A percentile compares a stretch with the other conserved stretches of the same genome.
phyloP scores from a whole-genome alignment of 495 filamentous ascomycete genomes.

The Bryoglossum gracile region DNA sequence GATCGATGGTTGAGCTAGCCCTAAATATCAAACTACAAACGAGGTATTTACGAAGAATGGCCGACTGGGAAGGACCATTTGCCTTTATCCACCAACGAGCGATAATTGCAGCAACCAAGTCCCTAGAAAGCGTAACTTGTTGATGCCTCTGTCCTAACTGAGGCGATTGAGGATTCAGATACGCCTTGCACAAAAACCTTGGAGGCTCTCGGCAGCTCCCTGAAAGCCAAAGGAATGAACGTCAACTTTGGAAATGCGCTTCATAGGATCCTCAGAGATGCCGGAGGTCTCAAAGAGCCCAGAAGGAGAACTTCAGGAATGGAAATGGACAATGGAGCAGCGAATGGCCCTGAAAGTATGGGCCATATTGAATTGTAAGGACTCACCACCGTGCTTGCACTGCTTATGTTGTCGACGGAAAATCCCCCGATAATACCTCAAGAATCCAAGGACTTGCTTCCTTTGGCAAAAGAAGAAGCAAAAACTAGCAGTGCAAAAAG shows the following conservation, averaged over 20 bases:
- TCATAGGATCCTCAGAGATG: not conserved
- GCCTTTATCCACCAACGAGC: conserved; percentile 2
- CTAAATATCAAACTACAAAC: not conserved
- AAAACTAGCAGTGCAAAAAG: too few relatives aligned
- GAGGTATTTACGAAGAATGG: conserved; percentile 1
- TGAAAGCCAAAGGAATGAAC: not conserved
- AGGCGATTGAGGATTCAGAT: not conserved
- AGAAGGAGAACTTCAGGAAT: too few relatives aligned
- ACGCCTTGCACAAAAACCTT: not conserved
- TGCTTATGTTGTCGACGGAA: not conserved
- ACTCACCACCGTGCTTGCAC: not conserved
- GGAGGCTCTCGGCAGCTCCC: not conserved
- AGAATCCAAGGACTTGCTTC: not conserved
- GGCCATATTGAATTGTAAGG: not conserved
- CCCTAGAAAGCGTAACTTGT: not conserved
- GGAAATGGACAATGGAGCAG: not conserved
- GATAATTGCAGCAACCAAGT: not conserved
- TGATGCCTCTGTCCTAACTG: not conserved
- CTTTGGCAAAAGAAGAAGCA: not conserved
- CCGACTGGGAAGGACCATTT: not conserved
- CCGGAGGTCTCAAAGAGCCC: not conserved
- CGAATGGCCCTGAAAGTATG: not conserved
- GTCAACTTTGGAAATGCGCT: not conserved
- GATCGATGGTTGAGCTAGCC: not conserved
- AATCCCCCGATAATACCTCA: not conserved